phyloP scores from a whole-genome alignment of 495 filamentous ascomycete genomes.

The Apodospora peruviana region DNA sequence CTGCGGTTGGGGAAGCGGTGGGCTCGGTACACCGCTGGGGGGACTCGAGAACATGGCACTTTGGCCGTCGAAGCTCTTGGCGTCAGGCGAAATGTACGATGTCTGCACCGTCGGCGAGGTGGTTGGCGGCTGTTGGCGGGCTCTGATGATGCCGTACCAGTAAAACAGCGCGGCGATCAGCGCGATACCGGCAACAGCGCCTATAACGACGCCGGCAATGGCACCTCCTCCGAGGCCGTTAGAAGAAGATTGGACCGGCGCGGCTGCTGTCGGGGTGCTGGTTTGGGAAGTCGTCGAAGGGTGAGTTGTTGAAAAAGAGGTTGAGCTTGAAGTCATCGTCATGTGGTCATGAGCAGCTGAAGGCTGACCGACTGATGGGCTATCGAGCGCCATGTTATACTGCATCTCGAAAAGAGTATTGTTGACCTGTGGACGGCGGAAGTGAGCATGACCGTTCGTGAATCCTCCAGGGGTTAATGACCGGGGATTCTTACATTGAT shows the following conservation, averaged over 20 bases:
- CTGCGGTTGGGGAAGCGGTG: not conserved
- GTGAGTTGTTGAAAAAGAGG: not conserved
- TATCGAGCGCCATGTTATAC: not conserved
- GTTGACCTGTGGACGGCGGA: not conserved
- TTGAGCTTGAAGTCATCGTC: not conserved
- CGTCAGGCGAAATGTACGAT: not conserved
- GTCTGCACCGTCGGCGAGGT: slow-evolving; percentile 14
- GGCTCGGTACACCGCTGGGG: not conserved
- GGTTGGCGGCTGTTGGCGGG: slow-evolving; percentile 1
- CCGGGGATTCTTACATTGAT: not conserved
- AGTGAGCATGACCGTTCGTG: not conserved
- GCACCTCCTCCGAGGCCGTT: not conserved
- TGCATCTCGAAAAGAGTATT: not conserved
- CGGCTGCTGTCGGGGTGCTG: not conserved
- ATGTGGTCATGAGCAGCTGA: not conserved
- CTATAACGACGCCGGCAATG: not conserved
- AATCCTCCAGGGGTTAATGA: not conserved
- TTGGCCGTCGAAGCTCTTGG: not conserved
- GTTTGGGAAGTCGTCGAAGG: not conserved
- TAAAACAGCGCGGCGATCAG: not conserved
- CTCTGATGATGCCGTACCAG: not conserved
- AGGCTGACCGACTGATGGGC: not conserved
- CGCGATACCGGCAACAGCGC: not conserved
- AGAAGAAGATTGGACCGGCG: not conserved
- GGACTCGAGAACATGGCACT: not conserved